Percentiles rank a stretch among this genome's conserved stretches.
Evolutionary conservation across 352 stramenopile genomes (phyloP).

Genomic region (Globisporangium polare): DNA sequence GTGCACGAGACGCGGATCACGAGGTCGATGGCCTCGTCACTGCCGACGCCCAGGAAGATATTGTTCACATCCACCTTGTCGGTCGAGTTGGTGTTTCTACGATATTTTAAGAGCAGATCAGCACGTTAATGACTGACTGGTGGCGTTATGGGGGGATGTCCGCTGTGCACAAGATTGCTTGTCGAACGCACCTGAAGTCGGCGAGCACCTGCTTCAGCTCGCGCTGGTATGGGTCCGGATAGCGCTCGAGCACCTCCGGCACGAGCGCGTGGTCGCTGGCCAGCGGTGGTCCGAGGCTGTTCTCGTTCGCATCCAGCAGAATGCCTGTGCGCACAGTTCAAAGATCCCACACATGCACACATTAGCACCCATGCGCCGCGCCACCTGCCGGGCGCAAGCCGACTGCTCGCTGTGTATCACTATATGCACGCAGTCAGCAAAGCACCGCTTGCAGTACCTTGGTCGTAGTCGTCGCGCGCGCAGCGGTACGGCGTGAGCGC

Average conservation of each 20-base stretch:
- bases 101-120: background rate
- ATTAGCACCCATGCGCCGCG: background rate
- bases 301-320: conserved; percentile 98
- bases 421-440: background rate
- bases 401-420: background rate
- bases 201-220: conserved; percentile 91
- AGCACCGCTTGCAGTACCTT: conserved; percentile 31
- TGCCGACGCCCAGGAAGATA: conserved; percentile 98
- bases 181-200: conserved; percentile 45
- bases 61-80: conserved; percentile 82
- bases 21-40: conserved; percentile 98
- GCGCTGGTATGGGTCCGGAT: conserved; percentile 94
- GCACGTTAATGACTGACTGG: background rate
- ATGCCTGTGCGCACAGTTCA: conserved; percentile 57
- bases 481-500: conserved; percentile 95
- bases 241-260: conserved; percentile 88
- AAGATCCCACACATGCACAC: background rate
- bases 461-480: conserved; percentile 94
- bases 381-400: background rate
- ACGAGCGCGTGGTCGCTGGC: conserved; percentile 66
- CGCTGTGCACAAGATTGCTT: conserved; percentile 18
- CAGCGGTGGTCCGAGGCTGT: conserved; percentile 92
- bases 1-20: conserved; percentile 97
- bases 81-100: conserved; percentile 43
- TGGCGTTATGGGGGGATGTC: too few species aligned